Evolutionary conservation across 2,329 filamentous ascomycete genomes (phyloP).

Genomic region (Colletotrichum costaricense): DNA sequence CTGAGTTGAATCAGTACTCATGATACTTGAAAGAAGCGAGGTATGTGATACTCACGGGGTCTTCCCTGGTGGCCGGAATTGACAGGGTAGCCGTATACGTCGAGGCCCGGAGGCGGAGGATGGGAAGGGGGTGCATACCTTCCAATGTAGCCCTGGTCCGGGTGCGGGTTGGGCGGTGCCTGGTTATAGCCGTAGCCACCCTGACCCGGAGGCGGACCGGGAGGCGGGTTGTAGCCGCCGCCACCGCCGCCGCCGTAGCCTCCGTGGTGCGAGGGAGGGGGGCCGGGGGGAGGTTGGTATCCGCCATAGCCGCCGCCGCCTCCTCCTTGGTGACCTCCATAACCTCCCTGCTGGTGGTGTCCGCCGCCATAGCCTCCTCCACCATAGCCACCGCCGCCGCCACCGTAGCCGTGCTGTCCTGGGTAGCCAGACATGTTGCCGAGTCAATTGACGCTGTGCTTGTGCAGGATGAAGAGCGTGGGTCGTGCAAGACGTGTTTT

Average conservation of each 20-base stretch:
- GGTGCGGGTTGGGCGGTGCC: slow-evolving; percentile 38
- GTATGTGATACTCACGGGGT: slow-evolving; percentile 13
- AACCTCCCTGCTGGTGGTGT: slow-evolving; percentile 36
- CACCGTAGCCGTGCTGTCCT: slow-evolving; percentile 52
- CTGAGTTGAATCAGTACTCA: slow-evolving; percentile 13
- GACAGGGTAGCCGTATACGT: slow-evolving; percentile 60
- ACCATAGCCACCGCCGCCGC: slow-evolving; percentile 40
- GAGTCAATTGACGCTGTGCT: not conserved
- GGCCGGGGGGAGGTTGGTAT: slow-evolving; percentile 43
- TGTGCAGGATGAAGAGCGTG: not conserved
- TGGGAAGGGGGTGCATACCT: slow-evolving; percentile 46
- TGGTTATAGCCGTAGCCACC: slow-evolving; percentile 42
- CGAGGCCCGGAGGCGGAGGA: slow-evolving; percentile 55
- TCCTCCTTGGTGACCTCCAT: slow-evolving; percentile 28
- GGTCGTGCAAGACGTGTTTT: slow-evolving; percentile 1
- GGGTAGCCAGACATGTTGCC: slow-evolving; percentile 48
- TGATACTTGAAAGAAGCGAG: not conserved
- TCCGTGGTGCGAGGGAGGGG: slow-evolving; percentile 38
- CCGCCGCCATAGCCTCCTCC: slow-evolving; percentile 37
- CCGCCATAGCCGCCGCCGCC: slow-evolving; percentile 43
- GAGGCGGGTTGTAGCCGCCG: slow-evolving; percentile 34
- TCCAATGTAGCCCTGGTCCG: slow-evolving; percentile 37
- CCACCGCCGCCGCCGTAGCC: slow-evolving; percentile 36
- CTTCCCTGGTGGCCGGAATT: slow-evolving; percentile 27
- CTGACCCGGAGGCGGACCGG: slow-evolving; percentile 40